Base-by-base conservation (phyloP, 805 yeast species). In the Hanseniaspora taiwanica region DNA sequence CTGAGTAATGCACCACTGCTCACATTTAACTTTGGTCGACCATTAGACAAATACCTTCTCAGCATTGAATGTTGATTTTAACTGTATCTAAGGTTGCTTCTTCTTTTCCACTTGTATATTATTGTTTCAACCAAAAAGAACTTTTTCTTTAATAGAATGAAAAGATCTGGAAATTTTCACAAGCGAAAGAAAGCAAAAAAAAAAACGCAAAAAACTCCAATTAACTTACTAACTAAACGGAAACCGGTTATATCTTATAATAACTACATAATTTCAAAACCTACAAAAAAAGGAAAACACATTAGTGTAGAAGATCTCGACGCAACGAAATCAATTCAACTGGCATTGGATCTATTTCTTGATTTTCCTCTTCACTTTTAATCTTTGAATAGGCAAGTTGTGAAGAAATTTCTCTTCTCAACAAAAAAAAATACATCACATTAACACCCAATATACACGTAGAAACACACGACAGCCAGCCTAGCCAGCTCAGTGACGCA, bases 401-500 rank as follows among this genome's bases (percentile, higher is more conserved):
- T 29, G 33, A 29, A 29, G 33, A n/a, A n/a, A 29, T 29, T 13
- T 29, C 33, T 8, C 33, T 29, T 14, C 33, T 7, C 18, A 29
- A 16, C 8, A 29, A 16, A 29, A 29, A 29, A 4, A 29, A 29
- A 10, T n/a, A 16, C 8, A 9, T 10, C 6, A 20, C 5, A 18
- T 12, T 33, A 4, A 33, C 29, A 18, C 21, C 17, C 21, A 19
- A 33, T 7, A 33, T 18, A 20, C 23, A 33, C 9, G 36, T 18
- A 16, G 16, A 7, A 16, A 33, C 36, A 18, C n/a, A 33, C n/a
- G n/a, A 71, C 38, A 81, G 62, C 96, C 96, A 89, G 20, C 95
- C 95, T 35, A 79, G 71, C 77, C 85, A 86, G 40, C 74, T 69
- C 40, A 89, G 61, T 52, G 76, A 75, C 2, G 87, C 82, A 1